Conservation (phyloP, 306 rosid genomes). For the Albizia julibrissin region DNA sequence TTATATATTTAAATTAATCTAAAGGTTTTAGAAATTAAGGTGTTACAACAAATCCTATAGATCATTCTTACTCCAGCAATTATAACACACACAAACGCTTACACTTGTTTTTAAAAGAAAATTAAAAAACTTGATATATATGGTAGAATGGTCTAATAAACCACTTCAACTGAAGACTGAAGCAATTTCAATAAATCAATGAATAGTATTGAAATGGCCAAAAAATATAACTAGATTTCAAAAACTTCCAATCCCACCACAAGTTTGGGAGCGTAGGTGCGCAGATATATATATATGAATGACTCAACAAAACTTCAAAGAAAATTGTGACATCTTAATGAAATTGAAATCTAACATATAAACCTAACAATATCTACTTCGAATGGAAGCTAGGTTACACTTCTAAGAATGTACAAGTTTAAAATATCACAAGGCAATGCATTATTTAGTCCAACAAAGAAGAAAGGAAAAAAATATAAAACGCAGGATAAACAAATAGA, state of each 20-base stretch:
- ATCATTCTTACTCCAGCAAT: not conserved
- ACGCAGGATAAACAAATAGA: not conserved
- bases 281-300: too few species aligned
- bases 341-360: too few species aligned
- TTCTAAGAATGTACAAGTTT: not conserved
- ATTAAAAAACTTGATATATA: not conserved
- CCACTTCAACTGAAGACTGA: not conserved
- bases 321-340: not conserved
- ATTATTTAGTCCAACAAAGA: not conserved
- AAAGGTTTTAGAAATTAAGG: too few species aligned
- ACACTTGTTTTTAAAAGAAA: not conserved
- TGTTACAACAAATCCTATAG: too few species aligned
- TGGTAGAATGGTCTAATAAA: not conserved
- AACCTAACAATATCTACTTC: not conserved
- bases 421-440: not conserved
- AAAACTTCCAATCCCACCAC: not conserved
- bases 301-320: not conserved
- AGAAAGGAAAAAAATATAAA: too few species aligned
- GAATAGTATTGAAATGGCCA: not conserved
- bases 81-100: not conserved
- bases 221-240: not conserved
- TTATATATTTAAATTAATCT: too few species aligned
- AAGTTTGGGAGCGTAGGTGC: not conserved
- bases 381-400: not conserved
- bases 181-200: not conserved